Base-by-base conservation (phyloP, 495 filamentous ascomycete genomes). In the Penicillium manginii region DNA sequence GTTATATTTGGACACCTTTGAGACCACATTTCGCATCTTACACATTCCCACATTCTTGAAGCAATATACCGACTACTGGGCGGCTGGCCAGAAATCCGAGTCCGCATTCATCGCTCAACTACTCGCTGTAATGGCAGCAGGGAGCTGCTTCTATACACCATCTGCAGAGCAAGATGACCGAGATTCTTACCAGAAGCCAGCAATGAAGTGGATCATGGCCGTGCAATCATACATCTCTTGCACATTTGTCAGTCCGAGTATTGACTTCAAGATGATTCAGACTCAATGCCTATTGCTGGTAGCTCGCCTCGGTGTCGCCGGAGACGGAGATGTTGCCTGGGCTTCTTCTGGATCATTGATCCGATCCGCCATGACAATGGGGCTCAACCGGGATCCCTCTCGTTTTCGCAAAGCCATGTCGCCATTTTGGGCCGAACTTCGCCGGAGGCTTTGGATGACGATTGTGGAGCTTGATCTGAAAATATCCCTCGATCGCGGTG, bases 371-470 rank as follows among this genome's bases (percentile, higher is more conserved):
- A 85, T 85, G 74, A 77, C 77, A 14, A 83, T 87, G 67, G 83
- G 83, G 2, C 56, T 87, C 15, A 84, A 89, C 59, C 81, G 82
- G 4, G 83, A 86, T 59, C 86, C 86, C 0, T 73, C 73, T 18
- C 70, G 80, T 35, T 81, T 85, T 47, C 74, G 72, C 2, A 66
- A 66, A 31, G 80, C 78, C 1, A 37, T 77, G 1, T 40, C 70
- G 0, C 67, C 67, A 4, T 73, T 83, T 18, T 78, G 81, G 57
- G 74, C 73, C 4, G 85, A 89, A 57, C 51, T 85, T 23, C 81
- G 84, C 3, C 78, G 86, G 48, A 71, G 86, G 19, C 55, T 88
- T 3, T 89, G 86, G 86, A 78, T 78, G 14, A 87, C 85, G 4
- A 81, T 89, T 23, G 62, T 88, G 17, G 86, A 89, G 55, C 61